These are phyloP conservation scores for Penicillium diatomitis DNA, from an alignment of 495 filamentous ascomycete species.

Conservation along the genomic window DNA sequence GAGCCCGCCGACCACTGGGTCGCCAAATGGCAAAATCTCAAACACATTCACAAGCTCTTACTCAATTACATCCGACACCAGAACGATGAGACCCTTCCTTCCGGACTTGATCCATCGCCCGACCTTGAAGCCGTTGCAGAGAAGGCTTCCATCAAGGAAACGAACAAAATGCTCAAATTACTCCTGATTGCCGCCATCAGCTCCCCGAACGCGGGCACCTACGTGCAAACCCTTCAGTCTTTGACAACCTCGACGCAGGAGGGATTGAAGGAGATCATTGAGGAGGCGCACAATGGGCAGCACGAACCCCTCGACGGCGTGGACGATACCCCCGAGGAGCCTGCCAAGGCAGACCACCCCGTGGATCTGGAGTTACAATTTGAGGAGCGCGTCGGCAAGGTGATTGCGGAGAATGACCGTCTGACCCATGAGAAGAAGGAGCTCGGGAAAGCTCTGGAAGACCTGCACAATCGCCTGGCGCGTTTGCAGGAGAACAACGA, in stretches of 20 bases:
- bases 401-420: constrained; percentile 40
- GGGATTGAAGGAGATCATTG: constrained; percentile 40
- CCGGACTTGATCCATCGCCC: constrained; percentile 40
- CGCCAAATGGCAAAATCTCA: constrained; percentile 51
- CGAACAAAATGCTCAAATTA: constrained; percentile 52
- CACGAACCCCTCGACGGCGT: constrained; percentile 26
- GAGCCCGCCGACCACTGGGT: constrained; percentile 43
- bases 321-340: constrained; percentile 30
- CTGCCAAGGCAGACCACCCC: constrained; percentile 22
- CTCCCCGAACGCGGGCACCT: constrained; percentile 44
- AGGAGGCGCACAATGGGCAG: constrained; percentile 37
- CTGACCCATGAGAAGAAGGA: constrained; percentile 43
- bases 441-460: constrained; percentile 42
- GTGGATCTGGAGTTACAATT: constrained; percentile 44
- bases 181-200: constrained; percentile 54
- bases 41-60: constrained; percentile 58
- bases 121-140: constrained; percentile 54
- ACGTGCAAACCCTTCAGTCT: constrained; percentile 43
- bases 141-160: constrained; percentile 29
- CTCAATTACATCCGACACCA: constrained; percentile 56
- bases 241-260: constrained; percentile 39
- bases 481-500: constrained; percentile 52
- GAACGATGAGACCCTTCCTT: constrained; percentile 37
- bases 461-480: constrained; percentile 47
- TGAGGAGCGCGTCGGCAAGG: constrained; percentile 45